Conservation (phyloP, 768 basidiomycete genomes). For the Trichaptum fuscoviolaceum region DNA sequence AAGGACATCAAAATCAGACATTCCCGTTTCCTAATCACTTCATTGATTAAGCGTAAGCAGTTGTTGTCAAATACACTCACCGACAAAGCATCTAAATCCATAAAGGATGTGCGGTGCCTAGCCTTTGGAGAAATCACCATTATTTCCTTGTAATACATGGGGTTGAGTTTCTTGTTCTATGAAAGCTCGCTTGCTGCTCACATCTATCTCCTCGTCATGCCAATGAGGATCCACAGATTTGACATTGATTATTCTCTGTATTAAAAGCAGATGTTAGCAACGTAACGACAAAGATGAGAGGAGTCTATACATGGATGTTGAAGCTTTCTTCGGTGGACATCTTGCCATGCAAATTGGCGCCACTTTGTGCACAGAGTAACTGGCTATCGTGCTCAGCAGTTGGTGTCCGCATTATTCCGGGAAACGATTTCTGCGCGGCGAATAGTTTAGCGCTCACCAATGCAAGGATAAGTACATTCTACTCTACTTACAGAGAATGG, state of each 20-base stretch:
- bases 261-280: constrained; percentile 4
- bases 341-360: not conserved
- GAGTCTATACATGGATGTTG: constrained; percentile 33
- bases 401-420: constrained; percentile 19
- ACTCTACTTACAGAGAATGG: constrained; percentile 16
- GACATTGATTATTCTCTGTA: constrained; percentile 37
- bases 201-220: constrained; percentile 46
- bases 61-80: not conserved
- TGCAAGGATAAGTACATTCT: not conserved
- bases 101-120: constrained; percentile 13
- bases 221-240: constrained; percentile 39
- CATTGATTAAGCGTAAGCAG: not conserved
- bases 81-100: not conserved
- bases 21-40: not conserved
- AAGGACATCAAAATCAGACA: constrained; percentile 33
- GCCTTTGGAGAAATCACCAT: constrained; percentile 40
- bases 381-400: constrained; percentile 13
- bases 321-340: constrained; percentile 26
- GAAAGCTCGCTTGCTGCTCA: constrained; percentile 18
- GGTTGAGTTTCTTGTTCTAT: constrained; percentile 2
- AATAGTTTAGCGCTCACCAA: not conserved
- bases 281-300: not conserved
- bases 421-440: constrained; percentile 26
- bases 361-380: not conserved
- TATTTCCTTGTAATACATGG: constrained; percentile 36